These are phyloP conservation scores for Verruconis gallopava DNA, from an alignment of 2,329 filamentous ascomycete species.

Conservation along the genomic window DNA sequence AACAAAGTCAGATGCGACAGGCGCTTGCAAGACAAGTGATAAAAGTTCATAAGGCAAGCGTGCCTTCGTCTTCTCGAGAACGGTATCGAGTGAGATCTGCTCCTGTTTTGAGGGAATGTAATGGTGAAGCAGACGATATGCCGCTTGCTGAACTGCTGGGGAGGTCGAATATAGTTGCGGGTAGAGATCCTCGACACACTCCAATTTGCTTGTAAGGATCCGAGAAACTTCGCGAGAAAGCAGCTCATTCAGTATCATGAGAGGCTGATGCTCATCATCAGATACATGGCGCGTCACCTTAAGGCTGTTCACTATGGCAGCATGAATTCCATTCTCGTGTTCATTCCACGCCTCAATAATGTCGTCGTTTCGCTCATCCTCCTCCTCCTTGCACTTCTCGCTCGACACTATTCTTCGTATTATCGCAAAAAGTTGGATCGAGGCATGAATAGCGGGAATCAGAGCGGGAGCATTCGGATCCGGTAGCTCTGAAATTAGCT, in stretches of 20 bases:
- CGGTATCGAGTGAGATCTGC: slow-evolving; percentile 65
- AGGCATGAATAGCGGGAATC: slow-evolving; percentile 51
- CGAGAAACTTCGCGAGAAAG: slow-evolving; percentile 56
- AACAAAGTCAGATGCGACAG: slow-evolving; percentile 53
- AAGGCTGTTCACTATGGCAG: slow-evolving; percentile 50
- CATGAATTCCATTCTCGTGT: slow-evolving; percentile 41
- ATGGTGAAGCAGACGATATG: slow-evolving; percentile 66
- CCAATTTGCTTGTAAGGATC: slow-evolving; percentile 48
- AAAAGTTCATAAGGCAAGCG: slow-evolving; percentile 72
- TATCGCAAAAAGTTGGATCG: slow-evolving; percentile 54
- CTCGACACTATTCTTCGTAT: slow-evolving; percentile 1
- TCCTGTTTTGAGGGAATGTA: slow-evolving; percentile 70
- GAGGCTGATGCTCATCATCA: slow-evolving; percentile 48
- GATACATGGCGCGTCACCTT: slow-evolving; percentile 39
- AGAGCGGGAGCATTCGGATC: neutral
- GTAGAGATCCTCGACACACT: slow-evolving; percentile 49
- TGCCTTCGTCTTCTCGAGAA: slow-evolving; percentile 57
- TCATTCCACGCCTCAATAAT: slow-evolving; percentile 60
- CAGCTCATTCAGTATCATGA: slow-evolving; percentile 62
- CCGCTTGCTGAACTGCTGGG: slow-evolving; percentile 61
- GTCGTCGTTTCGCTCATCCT: slow-evolving; percentile 57
- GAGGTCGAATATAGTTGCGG: slow-evolving; percentile 64
- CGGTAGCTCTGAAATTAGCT: slow-evolving; percentile 9
- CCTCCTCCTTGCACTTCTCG: slow-evolving; percentile 1
- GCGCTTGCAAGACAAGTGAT: slow-evolving; percentile 68